These are phyloP conservation scores for Trifolium repens DNA, from an alignment of 306 rosid species.

Conservation along the genomic window DNA sequence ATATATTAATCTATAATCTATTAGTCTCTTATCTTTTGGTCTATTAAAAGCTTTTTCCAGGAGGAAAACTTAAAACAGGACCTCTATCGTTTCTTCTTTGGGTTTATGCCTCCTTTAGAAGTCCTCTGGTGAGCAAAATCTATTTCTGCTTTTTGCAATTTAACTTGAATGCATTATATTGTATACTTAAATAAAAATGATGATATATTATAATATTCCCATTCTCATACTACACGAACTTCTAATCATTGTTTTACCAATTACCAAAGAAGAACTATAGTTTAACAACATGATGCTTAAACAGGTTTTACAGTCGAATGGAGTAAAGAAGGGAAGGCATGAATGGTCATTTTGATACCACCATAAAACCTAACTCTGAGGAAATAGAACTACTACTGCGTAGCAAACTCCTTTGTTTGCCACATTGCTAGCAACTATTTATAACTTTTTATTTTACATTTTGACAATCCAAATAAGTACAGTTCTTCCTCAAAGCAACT, in stretches of 20 bases:
- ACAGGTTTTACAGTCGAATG: neutral
- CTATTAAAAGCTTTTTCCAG: neutral
- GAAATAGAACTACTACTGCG: slow-evolving; percentile 5
- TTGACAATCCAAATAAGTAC: slow-evolving; percentile 2
- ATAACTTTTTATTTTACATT: neutral
- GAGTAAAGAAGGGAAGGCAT: slow-evolving; percentile 17
- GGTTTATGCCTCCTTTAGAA: slow-evolving; percentile 15
- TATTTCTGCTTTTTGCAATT: neutral
- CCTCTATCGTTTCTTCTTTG: neutral
- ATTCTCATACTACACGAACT: neutral
- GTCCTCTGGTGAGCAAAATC: neutral
- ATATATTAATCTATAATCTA: neutral
- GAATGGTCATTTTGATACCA: neutral
- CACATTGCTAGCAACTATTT: slow-evolving; percentile 23
- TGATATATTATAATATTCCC: neutral
- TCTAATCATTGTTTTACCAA: neutral
- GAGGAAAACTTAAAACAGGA: neutral
- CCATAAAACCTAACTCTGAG: neutral
- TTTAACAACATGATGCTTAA: neutral
- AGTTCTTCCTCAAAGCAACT: neutral
- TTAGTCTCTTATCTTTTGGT: neutral
- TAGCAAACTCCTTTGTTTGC: slow-evolving; percentile 11
- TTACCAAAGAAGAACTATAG: neutral
- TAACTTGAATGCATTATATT: neutral
- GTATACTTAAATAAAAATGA: neutral